Base-by-base conservation (phyloP, 176 grass and related monocot genomes). In the Poa annua region DNA sequence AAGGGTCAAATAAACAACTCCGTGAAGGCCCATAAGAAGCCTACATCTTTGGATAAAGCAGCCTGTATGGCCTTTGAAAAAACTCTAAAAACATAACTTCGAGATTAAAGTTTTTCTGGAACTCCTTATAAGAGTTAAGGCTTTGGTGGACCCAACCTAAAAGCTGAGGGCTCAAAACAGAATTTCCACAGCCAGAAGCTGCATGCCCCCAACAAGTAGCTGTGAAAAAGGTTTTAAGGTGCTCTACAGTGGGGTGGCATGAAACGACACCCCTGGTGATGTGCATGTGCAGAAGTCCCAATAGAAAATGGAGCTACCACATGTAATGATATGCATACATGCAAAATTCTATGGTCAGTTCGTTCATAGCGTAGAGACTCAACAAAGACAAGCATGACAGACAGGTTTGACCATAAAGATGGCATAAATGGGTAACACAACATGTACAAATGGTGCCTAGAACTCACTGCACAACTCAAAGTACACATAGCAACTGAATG, bases 401-500 rank as follows among this genome's bases (percentile, higher is more conserved):
- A 64, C 16, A 66, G 11, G 62, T 66, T 66, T 49, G 60, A 66
- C 26, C 26, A 66, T 65, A 62, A 65, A 50, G 20, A 50, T 80
- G 19, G 12, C 53, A 25, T 21, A 3, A 5, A 25, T 59, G 52
- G 34, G 48, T 33, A 75, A 75, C 50, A 15, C 3, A 20, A 75
- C 29, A 55, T 55, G 17, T 35, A 22, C 74, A 49, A 21, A 80
- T 4, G 66, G 29, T 10, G 19, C 72, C 8, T 6, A 66, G 36
- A 57, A 81, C 59, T 56, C 52, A 36, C 54, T 20, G 22, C n/a
- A 45, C 22, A 44, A 84, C 68, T 74, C 29, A 59, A 67, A 68
- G 26, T 66, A 41, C 52, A 75, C 17, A 84, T 24, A 25, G 22
- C 38, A 79, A 29, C 35, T 73, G 57, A 56, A 80, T 51, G 59